Evolutionary conservation across 768 basidiomycete species (phyloP), one percentile per base, ranked within the genome.

Genomic region (Naganishia kalamii): DNA sequence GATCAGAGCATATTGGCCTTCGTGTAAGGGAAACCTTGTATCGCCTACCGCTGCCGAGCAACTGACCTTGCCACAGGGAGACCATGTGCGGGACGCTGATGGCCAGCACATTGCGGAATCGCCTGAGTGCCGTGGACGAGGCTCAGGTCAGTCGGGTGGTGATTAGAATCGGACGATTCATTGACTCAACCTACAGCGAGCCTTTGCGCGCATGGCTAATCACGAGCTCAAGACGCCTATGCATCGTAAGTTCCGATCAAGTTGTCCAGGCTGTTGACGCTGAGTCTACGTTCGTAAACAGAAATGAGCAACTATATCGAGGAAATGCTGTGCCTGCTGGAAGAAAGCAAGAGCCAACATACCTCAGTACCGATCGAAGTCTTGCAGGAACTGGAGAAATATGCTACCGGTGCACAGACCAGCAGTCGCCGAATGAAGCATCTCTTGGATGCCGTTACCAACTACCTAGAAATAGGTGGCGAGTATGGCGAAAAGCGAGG

Each of bases 191-290:
- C n/a, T 72, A 25, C 54, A 76, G 57, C 66, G 74, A 15, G 70
- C 69, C 17, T 77, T 77, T 51, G 76, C 76, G 4, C 70, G 74
- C 12, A 72, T 74, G 12, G 74, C 76, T 1, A 68, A 65, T 49
- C 76, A 77, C 43, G 76, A 77, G 48, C 49, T 75, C 1, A 69
- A 74, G n/a, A 77, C 76, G 2, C 76, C 76, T 7, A 50, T 77
- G 37, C 76, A 77, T 68, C 76, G 63, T 64, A 27, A 37, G 63
- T 52, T 5, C n/a, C 25, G 17, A 35, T 21, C 32, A 32, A n/a
- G n/a, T n/a, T n/a, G n/a, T n/a, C n/a, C n/a, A n/a, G 33, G 13
- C 15, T 11, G 15, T 7, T 7, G 35, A 41, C 3, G 54, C 35
- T 57, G 37, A 57, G 5, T n/a, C n/a, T 35, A 13, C 11, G 23